These are phyloP conservation scores for Neospora caninum DNA, from an alignment of 169 alveolate genomes.

Conservation along the genomic window DNA sequence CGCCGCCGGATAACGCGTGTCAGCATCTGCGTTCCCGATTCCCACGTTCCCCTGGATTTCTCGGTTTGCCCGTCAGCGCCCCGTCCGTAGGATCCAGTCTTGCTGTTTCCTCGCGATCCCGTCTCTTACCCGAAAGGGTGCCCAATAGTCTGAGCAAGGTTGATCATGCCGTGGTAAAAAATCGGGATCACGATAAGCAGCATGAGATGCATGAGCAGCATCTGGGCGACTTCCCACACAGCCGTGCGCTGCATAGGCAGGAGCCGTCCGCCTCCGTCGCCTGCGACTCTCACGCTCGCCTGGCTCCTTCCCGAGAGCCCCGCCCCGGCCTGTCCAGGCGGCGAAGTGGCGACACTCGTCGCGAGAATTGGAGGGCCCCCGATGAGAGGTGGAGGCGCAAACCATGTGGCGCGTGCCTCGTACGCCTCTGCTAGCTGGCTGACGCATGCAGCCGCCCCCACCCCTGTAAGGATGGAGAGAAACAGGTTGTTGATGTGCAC, in stretches of 20 bases:
- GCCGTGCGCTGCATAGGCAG: conserved; percentile 42
- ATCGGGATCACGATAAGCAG: conserved; percentile 51
- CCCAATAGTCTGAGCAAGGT: conserved; percentile 48
- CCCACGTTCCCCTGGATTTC: too few species aligned
- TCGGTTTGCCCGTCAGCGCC: too few species aligned
- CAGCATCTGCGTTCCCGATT: too few species aligned
- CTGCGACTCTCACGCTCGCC: background rate
- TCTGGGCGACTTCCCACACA: conserved; percentile 57
- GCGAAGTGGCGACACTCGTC: background rate
- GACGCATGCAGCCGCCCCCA: conserved; percentile 33
- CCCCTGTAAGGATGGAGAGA: conserved; percentile 26
- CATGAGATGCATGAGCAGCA: conserved; percentile 55
- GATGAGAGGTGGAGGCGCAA: background rate
- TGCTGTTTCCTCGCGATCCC: background rate
- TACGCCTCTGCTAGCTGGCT: conserved; percentile 50
- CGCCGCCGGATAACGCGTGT: too few species aligned
- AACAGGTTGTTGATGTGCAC: conserved; percentile 25
- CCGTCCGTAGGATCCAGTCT: too few species aligned
- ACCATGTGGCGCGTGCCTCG: conserved; percentile 15
- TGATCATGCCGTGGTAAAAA: conserved; percentile 59
- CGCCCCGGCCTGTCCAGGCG: background rate
- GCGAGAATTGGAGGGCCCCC: background rate
- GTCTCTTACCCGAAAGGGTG: conserved; percentile 60
- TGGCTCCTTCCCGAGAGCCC: background rate
- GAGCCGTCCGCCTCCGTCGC: conserved; percentile 1